Conservation (phyloP, 768 basidiomycete species). For the Leccinum barrowsii region DNA sequence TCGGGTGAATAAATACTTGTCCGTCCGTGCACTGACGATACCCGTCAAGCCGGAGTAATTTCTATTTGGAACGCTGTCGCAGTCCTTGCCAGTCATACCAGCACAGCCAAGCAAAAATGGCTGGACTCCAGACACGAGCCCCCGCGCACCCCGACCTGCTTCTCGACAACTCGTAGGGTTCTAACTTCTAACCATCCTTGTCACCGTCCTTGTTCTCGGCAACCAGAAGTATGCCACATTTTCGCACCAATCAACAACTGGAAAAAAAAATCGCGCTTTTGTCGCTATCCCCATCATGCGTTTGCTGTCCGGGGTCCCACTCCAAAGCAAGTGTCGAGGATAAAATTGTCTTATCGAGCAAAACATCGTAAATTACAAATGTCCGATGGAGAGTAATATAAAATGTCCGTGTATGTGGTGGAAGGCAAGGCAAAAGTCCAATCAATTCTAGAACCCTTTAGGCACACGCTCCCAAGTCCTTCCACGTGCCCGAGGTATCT, state of each 20-base stretch:
- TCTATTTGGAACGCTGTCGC: background rate
- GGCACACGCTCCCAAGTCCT: constrained; percentile 19
- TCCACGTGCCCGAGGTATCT: constrained; percentile 27
- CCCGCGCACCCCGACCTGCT: constrained; percentile 18
- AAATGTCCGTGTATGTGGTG: background rate
- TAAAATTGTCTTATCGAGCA: background rate
- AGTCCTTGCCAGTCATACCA: background rate
- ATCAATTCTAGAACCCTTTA: background rate
- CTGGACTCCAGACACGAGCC: constrained; percentile 2
- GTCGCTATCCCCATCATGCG: background rate
- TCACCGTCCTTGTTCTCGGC: background rate
- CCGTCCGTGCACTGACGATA: constrained; percentile 11
- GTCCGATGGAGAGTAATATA: background rate
- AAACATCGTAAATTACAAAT: background rate
- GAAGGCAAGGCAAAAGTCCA: background rate
- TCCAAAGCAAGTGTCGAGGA: background rate
- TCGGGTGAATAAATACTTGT: constrained; percentile 10
- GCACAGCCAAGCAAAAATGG: constrained; percentile 20
- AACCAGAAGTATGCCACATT: background rate
- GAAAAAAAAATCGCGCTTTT: background rate
- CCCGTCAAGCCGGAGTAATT: constrained; percentile 17
- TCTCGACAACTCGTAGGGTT: background rate
- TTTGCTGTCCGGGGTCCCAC: background rate
- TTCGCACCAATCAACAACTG: background rate
- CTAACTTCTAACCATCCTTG: background rate